Evolutionary conservation across 2,329 filamentous ascomycete species (phyloP).

Genomic region (Botrytis aclada): DNA sequence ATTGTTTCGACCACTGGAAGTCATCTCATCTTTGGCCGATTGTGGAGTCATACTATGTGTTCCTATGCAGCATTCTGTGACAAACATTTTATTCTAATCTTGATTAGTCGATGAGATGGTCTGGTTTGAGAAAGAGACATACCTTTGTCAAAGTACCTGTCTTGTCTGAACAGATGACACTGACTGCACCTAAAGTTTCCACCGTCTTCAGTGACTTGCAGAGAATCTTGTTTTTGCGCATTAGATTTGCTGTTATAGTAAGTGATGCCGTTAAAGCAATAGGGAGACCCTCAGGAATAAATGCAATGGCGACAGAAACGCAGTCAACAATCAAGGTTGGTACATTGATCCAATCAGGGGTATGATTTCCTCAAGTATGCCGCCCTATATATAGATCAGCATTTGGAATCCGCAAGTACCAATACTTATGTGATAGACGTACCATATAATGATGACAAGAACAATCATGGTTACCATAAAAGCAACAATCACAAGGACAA

Average conservation of each 20-base stretch:
- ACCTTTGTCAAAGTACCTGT: constrained; percentile 62
- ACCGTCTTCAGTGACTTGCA: constrained; percentile 77
- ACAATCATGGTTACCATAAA: constrained; percentile 64
- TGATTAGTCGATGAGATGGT: constrained; percentile 2
- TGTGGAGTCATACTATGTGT: constrained; percentile 42
- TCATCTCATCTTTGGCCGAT: constrained; percentile 46
- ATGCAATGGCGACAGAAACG: constrained; percentile 52
- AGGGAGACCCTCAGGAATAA: constrained; percentile 70
- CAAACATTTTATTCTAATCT: constrained; percentile 63
- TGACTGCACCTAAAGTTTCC: constrained; percentile 70
- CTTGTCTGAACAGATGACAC: constrained; percentile 73
- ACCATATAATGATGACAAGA: constrained; percentile 50
- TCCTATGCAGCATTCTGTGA: constrained; percentile 65
- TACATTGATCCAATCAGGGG: constrained; percentile 68
- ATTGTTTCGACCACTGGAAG: constrained; percentile 28
- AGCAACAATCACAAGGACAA: constrained; percentile 65
- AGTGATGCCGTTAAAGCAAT: constrained; percentile 66
- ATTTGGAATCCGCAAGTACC: background rate
- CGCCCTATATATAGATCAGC: constrained; percentile 53
- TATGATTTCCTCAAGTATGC: constrained; percentile 63
- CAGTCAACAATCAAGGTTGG: constrained; percentile 61
- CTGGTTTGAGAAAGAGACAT: background rate
- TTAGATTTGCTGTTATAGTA: constrained; percentile 71
- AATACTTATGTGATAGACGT: background rate
- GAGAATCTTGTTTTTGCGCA: constrained; percentile 71